phyloP scores from a whole-genome alignment of 306 rosid genomes.

The Vicia sativa region DNA sequence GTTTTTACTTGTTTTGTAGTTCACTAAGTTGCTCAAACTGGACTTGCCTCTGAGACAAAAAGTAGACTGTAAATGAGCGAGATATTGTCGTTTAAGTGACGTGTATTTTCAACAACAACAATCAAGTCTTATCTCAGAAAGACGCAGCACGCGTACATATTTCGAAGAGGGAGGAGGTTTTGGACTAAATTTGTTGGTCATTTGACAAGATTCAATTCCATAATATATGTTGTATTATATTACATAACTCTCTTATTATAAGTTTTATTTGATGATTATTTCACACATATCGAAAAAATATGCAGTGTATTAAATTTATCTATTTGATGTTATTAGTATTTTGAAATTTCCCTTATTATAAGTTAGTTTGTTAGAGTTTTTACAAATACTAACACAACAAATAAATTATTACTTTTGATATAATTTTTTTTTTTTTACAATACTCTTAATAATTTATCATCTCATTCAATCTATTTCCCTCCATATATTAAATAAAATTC shows the following conservation, averaged over 20 bases:
- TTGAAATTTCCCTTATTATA: background rate
- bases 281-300: no score
- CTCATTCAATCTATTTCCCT: no score
- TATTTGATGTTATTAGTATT: background rate
- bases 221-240: background rate
- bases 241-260: background rate
- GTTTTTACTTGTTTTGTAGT: slow-evolving; percentile 46
- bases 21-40: slow-evolving; percentile 84
- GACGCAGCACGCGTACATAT: background rate
- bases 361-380: no score
- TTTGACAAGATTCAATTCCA: background rate
- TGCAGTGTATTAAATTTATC: background rate
- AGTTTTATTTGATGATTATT: no score
- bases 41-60: slow-evolving; percentile 58
- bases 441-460: no score
- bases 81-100: background rate
- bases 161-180: background rate
- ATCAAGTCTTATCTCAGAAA: background rate
- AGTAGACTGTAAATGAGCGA: slow-evolving; percentile 44
- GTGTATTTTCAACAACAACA: background rate
- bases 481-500: no score
- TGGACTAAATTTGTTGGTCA: background rate
- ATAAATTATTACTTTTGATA: no score
- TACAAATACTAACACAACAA: no score
- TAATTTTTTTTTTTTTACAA: no score